phyloP scores from a whole-genome alignment of 805 yeast species.

The Pichia californica region DNA sequence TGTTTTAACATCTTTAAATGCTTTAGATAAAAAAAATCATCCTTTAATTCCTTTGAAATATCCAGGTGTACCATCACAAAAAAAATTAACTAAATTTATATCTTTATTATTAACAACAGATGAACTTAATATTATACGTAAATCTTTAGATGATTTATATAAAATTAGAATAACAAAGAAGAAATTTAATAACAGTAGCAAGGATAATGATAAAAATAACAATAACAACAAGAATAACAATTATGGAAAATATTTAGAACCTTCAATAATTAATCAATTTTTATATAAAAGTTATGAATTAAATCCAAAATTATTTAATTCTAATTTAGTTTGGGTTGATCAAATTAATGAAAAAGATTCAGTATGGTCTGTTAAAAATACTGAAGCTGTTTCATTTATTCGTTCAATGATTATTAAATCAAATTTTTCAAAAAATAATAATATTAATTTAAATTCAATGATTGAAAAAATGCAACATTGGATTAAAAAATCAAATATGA shows the following conservation, averaged over 20 bases:
- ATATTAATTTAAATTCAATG: conserved; percentile 13
- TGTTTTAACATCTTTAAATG: conserved; percentile 16
- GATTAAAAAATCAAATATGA: conserved; percentile 10
- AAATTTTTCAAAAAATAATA: conserved; percentile 3
- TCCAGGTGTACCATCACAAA: conserved; percentile 24
- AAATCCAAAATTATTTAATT: conserved; percentile 11
- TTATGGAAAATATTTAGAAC: conserved; percentile 13
- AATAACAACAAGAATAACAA: conserved; percentile 5
- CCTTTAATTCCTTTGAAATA: conserved; percentile 22
- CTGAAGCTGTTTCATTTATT: conserved; percentile 22
- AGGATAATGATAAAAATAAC: background rate
- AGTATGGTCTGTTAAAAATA: conserved; percentile 16
- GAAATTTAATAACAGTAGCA: conserved; percentile 5
- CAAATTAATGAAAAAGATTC: conserved; percentile 14
- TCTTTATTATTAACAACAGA: conserved; percentile 18
- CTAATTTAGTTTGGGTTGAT: conserved; percentile 18
- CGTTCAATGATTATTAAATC: conserved; percentile 18
- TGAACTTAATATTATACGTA: conserved; percentile 19
- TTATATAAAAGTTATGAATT: conserved; percentile 23
- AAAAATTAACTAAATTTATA: conserved; percentile 22
- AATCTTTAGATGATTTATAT: conserved; percentile 16
- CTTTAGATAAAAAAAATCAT: conserved; percentile 22
- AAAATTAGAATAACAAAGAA: conserved; percentile 8
- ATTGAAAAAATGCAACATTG: conserved; percentile 13
- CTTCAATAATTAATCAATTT: conserved; percentile 21